Conservation (phyloP, 2,329 filamentous ascomycete genomes). For the Cercospora sp. region DNA sequence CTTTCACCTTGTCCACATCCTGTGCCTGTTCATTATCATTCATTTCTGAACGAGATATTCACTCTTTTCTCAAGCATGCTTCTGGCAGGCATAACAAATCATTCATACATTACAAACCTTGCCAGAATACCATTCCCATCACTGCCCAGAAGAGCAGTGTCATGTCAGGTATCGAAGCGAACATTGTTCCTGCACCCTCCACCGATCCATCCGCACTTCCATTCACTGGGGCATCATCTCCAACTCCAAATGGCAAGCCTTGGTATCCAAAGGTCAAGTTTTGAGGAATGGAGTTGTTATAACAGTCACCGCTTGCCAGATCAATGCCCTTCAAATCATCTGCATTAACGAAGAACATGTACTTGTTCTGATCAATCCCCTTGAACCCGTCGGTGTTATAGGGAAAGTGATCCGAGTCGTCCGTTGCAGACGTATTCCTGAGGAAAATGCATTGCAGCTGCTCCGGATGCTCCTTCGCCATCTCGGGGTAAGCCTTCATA, state of each 20-base stretch:
- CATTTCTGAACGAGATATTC: neutral
- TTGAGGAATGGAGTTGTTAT: slow-evolving; percentile 64
- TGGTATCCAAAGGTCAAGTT: slow-evolving; percentile 71
- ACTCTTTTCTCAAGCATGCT: neutral
- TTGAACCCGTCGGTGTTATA: slow-evolving; percentile 74
- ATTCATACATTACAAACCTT: neutral
- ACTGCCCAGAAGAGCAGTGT: slow-evolving; percentile 27
- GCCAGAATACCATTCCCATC: neutral
- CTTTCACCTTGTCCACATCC: neutral
- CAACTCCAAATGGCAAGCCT: slow-evolving; percentile 42
- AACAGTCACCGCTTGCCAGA: slow-evolving; percentile 66
- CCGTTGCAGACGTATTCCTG: slow-evolving; percentile 71
- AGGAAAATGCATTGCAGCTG: slow-evolving; percentile 78
- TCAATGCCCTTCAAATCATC: slow-evolving; percentile 68
- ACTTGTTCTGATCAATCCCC: slow-evolving; percentile 62
- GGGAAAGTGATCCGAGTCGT: slow-evolving; percentile 66
- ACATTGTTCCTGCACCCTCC: slow-evolving; percentile 3
- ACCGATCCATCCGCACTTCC: slow-evolving; percentile 28
- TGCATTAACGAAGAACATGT: slow-evolving; percentile 77
- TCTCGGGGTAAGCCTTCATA: slow-evolving; percentile 58
- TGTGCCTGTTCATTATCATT: neutral
- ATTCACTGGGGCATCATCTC: slow-evolving; percentile 26
- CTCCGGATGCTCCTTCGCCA: slow-evolving; percentile 65
- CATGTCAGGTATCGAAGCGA: slow-evolving; percentile 20
- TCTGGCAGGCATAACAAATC: no score